Conservation (phyloP, 2,329 filamentous ascomycete genomes). For the Sarocladium strictum region DNA sequence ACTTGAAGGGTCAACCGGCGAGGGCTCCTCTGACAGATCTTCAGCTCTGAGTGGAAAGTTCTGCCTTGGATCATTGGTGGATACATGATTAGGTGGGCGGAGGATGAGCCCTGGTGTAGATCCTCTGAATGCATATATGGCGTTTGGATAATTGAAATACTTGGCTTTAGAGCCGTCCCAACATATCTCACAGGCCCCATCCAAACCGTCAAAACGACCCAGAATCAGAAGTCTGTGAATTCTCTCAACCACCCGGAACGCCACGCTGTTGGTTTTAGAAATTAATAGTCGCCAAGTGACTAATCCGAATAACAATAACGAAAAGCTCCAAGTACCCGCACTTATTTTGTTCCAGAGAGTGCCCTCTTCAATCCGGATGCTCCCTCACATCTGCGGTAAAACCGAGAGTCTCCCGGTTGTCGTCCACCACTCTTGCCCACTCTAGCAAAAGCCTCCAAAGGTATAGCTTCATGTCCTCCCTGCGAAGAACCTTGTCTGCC, state of each 20-base stretch:
- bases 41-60: slow-evolving; percentile 23
- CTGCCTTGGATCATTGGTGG: background rate
- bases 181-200: background rate
- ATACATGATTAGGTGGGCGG: background rate
- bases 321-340: background rate
- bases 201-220: background rate
- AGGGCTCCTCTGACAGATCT: slow-evolving; percentile 29
- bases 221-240: background rate
- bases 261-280: background rate
- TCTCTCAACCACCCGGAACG: background rate
- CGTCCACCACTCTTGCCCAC: slow-evolving; percentile 46
- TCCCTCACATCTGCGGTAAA: slow-evolving; percentile 35
- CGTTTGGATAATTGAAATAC: slow-evolving; percentile 2
- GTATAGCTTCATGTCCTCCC: slow-evolving; percentile 63
- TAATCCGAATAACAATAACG: background rate
- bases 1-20: slow-evolving; percentile 56
- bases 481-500: slow-evolving; percentile 54
- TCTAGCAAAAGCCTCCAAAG: slow-evolving; percentile 55
- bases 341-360: no score
- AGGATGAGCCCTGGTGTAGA: slow-evolving; percentile 3
- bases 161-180: no score
- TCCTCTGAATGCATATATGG: slow-evolving; percentile 4
- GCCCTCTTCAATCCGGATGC: background rate
- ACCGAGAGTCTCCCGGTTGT: slow-evolving; percentile 35
- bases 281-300: background rate